Base-by-base conservation (phyloP, 306 rosid species). In the Cucurbita argyrosperma region DNA sequence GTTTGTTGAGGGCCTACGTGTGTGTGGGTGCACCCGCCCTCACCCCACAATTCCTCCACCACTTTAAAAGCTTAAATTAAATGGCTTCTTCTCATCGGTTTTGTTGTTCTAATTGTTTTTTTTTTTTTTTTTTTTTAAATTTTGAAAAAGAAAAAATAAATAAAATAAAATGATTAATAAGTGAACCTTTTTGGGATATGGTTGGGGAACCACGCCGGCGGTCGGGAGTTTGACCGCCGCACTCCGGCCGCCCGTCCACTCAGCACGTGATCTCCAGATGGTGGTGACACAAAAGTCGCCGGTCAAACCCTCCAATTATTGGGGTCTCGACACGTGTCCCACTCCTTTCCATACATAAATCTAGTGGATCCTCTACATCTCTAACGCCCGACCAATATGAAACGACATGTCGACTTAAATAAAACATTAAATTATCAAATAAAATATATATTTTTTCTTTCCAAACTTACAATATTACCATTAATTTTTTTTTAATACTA, bases 21-120 rank as follows among this genome's bases (percentile, higher is more conserved):
- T 57, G 82, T 86, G 86, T 84, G 30, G 85, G 79, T 87, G 89
- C 87, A 89, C 85, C 84, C 83, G 75, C 90, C 82, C 23, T 38
- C 30, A 61, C 77, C 84, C 75, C 84, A 12, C 67, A 63, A 79
- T 71, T 45, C 7, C 81, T 81, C 82, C 65, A 30, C 75, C 49
- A 74, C 54, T 14, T 50, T 50, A 8, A 55, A 9, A 55, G 6
- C 10, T 7, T 74, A 21, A 6, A 19, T 19, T 55, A 55, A 58
- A 26, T 58, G 64, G 18, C 64, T 26, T 58, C 35, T 30, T 30
- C 35, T 30, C 35, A 30, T 30, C 35, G 2, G 2, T 4, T 50
- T 50, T 50, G 18, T 5, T 50, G 0, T 50, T n/a, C 5, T 14
- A 50, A 14, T 50, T 50, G 18, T n/a, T 13, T 14, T 50, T 5